Evolutionary conservation across 805 yeast genomes (phyloP).

Genomic region (Suhomyces emberorum): DNA sequence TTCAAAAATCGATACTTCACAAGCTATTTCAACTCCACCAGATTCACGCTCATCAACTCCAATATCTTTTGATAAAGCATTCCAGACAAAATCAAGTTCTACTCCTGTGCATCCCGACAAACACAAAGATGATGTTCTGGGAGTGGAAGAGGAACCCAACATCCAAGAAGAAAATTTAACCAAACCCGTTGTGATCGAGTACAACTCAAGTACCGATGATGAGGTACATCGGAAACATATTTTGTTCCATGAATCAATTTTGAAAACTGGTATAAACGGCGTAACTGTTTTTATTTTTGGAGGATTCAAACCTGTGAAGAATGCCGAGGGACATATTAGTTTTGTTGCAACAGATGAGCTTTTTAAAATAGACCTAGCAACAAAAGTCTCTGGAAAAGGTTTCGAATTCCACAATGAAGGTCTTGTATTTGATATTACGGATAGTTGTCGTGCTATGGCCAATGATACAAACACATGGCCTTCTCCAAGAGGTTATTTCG

Average conservation of each 20-base stretch:
- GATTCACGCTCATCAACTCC: conserved; percentile 2
- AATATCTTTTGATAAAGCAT: neutral
- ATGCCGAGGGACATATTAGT: conserved; percentile 12
- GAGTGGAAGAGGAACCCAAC: neutral
- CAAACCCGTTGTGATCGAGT: neutral
- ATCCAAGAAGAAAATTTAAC: neutral
- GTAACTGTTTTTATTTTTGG: conserved; percentile 37
- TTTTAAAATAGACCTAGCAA: conserved; percentile 31
- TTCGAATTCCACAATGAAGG: conserved; percentile 21
- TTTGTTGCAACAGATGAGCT: conserved; percentile 34
- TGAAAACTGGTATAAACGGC: conserved; percentile 9
- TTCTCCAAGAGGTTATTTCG: conserved; percentile 38
- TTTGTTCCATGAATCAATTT: conserved; percentile 8
- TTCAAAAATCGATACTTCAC: neutral
- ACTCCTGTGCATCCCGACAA: neutral
- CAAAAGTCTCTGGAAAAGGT: conserved; percentile 15
- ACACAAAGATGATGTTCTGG: neutral
- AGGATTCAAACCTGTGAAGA: conserved; percentile 25
- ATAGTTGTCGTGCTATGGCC: conserved; percentile 2
- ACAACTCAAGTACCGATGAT: neutral
- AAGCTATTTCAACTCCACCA: neutral
- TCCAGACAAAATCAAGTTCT: neutral
- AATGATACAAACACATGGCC: conserved; percentile 23
- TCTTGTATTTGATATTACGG: conserved; percentile 11
- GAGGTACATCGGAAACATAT: neutral